phyloP scores from a whole-genome alignment of 305 asterid genomes.

The Solanum hybrid region DNA sequence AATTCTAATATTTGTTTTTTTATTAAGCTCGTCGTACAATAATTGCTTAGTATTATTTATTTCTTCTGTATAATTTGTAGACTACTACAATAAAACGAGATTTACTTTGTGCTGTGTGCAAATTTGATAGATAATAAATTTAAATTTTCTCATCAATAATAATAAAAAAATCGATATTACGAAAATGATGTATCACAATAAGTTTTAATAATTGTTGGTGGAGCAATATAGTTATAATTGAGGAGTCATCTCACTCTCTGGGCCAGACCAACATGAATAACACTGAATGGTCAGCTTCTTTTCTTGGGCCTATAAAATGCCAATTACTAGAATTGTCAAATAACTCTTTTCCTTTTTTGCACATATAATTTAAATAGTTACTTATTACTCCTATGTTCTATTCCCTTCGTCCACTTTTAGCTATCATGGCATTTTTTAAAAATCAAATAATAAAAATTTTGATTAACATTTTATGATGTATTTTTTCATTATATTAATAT shows the following conservation, averaged over 20 bases:
- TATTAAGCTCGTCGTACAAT: background rate
- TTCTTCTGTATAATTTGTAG: background rate
- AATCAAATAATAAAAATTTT: too few relatives aligned
- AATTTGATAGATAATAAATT: background rate
- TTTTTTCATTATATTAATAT: too few relatives aligned
- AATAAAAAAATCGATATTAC: background rate
- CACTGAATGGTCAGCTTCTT: background rate
- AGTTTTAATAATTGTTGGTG: background rate
- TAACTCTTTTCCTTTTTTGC: background rate
- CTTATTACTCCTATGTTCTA: too few relatives aligned
- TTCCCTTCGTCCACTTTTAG: background rate
- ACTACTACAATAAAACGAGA: background rate
- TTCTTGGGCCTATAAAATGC: background rate
- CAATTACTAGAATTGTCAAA: background rate
- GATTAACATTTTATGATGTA: too few relatives aligned
- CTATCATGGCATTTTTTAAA: rapidly evolving
- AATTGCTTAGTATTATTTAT: background rate
- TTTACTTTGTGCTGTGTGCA: background rate
- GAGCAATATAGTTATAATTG: background rate
- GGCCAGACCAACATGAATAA: background rate
- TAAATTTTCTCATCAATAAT: background rate
- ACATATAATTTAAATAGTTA: background rate
- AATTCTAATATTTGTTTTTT: too few relatives aligned
- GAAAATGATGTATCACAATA: background rate
- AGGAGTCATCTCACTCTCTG: background rate